Evolutionary conservation across 805 yeast species (phyloP), one percentile per base, ranked within the genome.

Genomic region (Saturnispora quitensis): DNA sequence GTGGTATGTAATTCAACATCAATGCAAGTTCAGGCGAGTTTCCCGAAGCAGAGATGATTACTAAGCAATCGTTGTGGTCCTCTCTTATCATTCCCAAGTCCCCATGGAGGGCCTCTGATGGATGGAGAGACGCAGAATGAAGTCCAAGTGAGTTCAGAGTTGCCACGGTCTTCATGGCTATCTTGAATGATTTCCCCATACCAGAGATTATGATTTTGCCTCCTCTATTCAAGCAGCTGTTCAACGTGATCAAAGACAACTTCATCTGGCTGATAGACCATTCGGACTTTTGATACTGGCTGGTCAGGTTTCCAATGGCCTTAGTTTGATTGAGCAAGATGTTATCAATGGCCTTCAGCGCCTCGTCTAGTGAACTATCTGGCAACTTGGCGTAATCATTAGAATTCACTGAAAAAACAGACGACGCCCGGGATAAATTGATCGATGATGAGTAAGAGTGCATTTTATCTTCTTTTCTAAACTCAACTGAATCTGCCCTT

Each of bases 51-150:
- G 90, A 80, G 36, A 89, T 78, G 60, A 87, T 69, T 2, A 89
- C 65, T 49, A 89, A 55, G 33, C 78, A 69, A 56, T 84, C 87
- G 53, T 75, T 74, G 24, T 74, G 69, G 17, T 74, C 74, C 25
- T 75, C 78, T 48, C 77, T 67, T 8, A 89, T 68, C 38, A 82
- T 67, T 2, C 97, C 97, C 58, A 89, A 73, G 64, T 89, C 97
- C 5, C 97, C 97, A 64, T 89, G 97, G 18, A 89, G 69, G 0
- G 96, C 96, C 55, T 89, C 97, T 4, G 86, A 70, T 0, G 97
- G 96, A 62, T 89, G 96, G 50, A 89, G 68, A 1, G 76, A 58
- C 0, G 80, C 77, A 0, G 95, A 73, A 48, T 79, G 81, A 48
- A 89, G 75, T 31, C 89, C 82, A 53, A 89, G 71, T 0, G 96